These are phyloP conservation scores for Babesia divergens DNA, from an alignment of 169 alveolate genomes.

Conservation along the genomic window DNA sequence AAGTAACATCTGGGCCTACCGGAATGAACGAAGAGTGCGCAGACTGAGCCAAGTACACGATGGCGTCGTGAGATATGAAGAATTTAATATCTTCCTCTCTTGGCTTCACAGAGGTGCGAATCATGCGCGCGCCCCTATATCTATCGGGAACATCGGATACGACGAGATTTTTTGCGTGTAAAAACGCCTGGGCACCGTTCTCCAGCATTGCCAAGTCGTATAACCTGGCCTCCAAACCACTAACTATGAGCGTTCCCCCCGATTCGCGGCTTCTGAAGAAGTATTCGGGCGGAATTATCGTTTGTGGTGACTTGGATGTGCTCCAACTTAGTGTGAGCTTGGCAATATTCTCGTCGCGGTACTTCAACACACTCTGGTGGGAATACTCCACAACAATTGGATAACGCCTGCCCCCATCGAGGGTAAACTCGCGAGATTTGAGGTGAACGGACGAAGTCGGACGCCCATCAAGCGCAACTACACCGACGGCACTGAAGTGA, in stretches of 20 bases:
- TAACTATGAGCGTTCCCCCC: constrained; percentile 70
- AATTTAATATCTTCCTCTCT: constrained; percentile 15
- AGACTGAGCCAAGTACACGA: constrained; percentile 38
- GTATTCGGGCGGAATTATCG: constrained; percentile 75
- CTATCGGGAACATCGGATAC: constrained; percentile 83
- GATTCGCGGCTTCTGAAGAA: constrained; percentile 78
- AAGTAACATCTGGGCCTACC: neutral
- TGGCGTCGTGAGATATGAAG: constrained; percentile 45
- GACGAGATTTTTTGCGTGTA: constrained; percentile 67
- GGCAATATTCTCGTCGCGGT: constrained; percentile 69
- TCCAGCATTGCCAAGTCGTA: constrained; percentile 67
- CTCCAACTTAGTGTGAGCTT: constrained; percentile 76
- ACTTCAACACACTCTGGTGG: constrained; percentile 76
- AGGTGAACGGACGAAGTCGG: constrained; percentile 64
- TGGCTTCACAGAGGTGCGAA: constrained; percentile 39
- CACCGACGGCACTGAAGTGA: constrained; percentile 53
- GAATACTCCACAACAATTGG: constrained; percentile 78
- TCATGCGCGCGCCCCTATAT: constrained; percentile 44
- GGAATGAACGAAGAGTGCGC: constrained; percentile 36
- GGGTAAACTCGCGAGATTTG: constrained; percentile 69
- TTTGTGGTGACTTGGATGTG: constrained; percentile 70
- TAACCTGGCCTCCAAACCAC: constrained; percentile 76
- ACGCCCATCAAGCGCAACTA: constrained; percentile 74
- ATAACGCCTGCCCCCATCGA: constrained; percentile 79
- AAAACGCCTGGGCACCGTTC: constrained; percentile 84